Evolutionary conservation across 768 basidiomycete species (phyloP), one percentile per base, ranked within the genome.

Genomic region (Termitomyces sp.): DNA sequence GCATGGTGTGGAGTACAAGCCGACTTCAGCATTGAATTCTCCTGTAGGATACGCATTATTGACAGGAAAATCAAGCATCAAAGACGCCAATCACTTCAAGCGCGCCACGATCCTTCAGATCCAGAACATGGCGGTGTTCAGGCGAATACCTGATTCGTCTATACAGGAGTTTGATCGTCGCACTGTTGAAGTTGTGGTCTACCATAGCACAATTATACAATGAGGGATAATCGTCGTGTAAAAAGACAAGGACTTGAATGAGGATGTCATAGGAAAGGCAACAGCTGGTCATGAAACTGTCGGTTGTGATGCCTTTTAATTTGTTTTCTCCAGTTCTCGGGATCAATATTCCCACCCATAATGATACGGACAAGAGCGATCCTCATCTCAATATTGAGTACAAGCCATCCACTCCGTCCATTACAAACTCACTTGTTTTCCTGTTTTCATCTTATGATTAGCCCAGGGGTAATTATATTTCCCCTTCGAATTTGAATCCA

Each of bases 111-210:
- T 75, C 68, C 60, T 69, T 71, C 58, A 79, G 59, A 61, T 77
- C 68, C 11, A 78, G 66, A 16, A 67, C 63, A 21, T 58, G 65
- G 34, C 53, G 62, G 43, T 70, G 71, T 14, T 61, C 63, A 25
- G 79, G 78, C 4, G 75, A 71, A 41, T 81, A 62, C n/a, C 77
- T 68, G 9, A 83, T 76, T 19, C 66, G 65, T 16, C 65, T 62
- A 58, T 84, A 85, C 0, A 86, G 73, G 19, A 81, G 51, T 23
- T 65, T 70, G 14, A 80, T 75, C 8, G 81, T 76, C 9, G 71
- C 76, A 35, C 62, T 60, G 60, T 76, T 75, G 65, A 82, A 79
- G n/a, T 73, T 71, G 53, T 68, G 69, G 60, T 75, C 78, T 16
- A 82, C 81, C 14, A 82, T 65, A 37, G 79, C 67, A 61, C 76